Evolutionary conservation across 179 eudicot genomes (phyloP).

Genomic region (Corrigiola litoralis): DNA sequence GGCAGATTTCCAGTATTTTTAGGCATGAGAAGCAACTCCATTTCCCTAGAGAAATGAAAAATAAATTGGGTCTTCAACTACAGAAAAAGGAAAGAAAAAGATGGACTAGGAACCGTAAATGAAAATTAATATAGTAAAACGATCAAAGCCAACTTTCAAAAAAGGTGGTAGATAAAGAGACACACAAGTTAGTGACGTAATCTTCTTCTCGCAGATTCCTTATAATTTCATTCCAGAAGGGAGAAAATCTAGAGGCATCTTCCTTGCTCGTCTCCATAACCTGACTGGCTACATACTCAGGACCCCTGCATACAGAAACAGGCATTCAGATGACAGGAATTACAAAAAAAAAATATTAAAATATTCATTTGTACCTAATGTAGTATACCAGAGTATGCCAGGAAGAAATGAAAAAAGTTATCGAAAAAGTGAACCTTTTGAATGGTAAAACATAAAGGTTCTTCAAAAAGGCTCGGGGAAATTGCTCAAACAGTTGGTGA

Average conservation of each 20-base stretch:
- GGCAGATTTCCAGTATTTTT: slow-evolving; percentile 70
- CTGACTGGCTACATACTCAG: slow-evolving; percentile 42
- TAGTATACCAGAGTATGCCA: background rate
- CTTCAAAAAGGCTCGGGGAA: slow-evolving; percentile 84
- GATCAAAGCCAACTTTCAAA: background rate
- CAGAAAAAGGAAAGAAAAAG: background rate
- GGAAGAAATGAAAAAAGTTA: background rate
- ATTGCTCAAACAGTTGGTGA: slow-evolving; percentile 88
- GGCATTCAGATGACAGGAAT: slow-evolving; percentile 6
- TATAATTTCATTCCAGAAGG: slow-evolving; percentile 97
- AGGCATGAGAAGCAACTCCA: slow-evolving; percentile 94
- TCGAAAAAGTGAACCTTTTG: slow-evolving; percentile 27
- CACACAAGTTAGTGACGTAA: slow-evolving; percentile 66
- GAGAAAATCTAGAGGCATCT: slow-evolving; percentile 86
- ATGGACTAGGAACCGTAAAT: background rate
- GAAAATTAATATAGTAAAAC: background rate
- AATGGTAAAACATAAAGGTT: slow-evolving; percentile 60
- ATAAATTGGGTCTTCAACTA: slow-evolving; percentile 11
- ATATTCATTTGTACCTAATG: background rate
- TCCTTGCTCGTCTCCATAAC: slow-evolving; percentile 64
- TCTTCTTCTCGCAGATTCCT: slow-evolving; percentile 93
- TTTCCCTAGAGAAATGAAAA: slow-evolving; percentile 51
- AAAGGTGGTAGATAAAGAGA: slow-evolving; percentile 16
- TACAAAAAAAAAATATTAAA: background rate
- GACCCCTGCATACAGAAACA: slow-evolving; percentile 49